phyloP scores from a whole-genome alignment of 495 filamentous ascomycete species.

The Podospora conica region DNA sequence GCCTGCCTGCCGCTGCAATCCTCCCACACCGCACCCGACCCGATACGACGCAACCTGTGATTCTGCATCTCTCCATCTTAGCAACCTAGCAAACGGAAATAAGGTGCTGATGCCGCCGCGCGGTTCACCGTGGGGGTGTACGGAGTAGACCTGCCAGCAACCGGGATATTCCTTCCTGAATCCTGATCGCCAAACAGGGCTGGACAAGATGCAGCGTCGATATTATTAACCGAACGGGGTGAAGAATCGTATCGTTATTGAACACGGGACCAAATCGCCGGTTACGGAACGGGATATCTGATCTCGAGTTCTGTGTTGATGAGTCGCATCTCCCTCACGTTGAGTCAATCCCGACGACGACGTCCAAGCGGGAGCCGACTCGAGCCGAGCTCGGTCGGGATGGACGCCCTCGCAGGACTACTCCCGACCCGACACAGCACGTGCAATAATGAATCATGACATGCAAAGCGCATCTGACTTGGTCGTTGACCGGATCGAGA shows the following conservation, averaged over 20 bases:
- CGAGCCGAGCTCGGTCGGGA: background rate
- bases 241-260: background rate
- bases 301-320: background rate
- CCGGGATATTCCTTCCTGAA: background rate
- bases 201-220: background rate
- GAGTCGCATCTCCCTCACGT: background rate
- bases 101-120: background rate
- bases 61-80: background rate
- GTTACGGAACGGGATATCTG: background rate
- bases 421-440: background rate
- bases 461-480: too few species aligned
- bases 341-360: background rate
- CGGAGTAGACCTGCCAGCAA: background rate
- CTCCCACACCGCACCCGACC: background rate
- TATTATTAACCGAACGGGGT: too few species aligned
- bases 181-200: background rate
- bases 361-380: background rate
- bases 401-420: background rate
- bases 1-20: too few species aligned
- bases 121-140: background rate
- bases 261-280: background rate
- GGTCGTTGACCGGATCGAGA: background rate
- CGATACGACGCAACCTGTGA: background rate
- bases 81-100: background rate
- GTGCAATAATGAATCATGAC: too few species aligned